Conservation (phyloP, 2,329 filamentous ascomycete species). For the Macroventuria anomochaeta region DNA sequence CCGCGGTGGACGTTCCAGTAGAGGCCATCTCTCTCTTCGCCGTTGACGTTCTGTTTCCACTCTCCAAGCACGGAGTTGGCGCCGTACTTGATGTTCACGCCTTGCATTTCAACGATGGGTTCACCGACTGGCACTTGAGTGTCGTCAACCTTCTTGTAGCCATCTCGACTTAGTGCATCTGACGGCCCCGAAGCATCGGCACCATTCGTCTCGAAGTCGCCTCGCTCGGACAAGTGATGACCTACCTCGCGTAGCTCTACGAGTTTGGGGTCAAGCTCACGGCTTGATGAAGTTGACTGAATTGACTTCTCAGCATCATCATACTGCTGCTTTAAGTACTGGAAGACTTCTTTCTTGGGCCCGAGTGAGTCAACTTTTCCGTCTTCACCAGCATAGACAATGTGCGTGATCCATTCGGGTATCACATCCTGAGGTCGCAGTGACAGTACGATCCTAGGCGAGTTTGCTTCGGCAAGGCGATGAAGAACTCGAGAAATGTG, state of each 20-base stretch:
- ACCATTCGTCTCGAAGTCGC: constrained; percentile 32
- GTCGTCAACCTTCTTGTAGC: constrained; percentile 34
- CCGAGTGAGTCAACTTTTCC: constrained; percentile 72
- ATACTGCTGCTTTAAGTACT: constrained; percentile 46
- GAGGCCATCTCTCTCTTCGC: constrained; percentile 65
- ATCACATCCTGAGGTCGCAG: constrained; percentile 85
- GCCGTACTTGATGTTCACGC: constrained; percentile 82
- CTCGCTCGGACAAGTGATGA: constrained; percentile 36
- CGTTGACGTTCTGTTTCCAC: constrained; percentile 69
- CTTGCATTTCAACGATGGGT: constrained; percentile 83
- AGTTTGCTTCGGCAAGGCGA: constrained; percentile 68
- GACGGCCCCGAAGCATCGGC: constrained; percentile 2
- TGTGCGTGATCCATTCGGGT: constrained; percentile 88
- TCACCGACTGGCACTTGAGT: constrained; percentile 59
- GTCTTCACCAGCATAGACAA: constrained; percentile 73
- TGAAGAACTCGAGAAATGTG: constrained; percentile 74
- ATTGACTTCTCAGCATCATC: constrained; percentile 44
- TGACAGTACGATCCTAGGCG: constrained; percentile 76
- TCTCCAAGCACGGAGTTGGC: constrained; percentile 78
- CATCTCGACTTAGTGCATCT: constrained; percentile 39
- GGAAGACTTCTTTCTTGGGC: constrained; percentile 66
- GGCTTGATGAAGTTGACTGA: not conserved
- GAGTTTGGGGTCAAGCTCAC: constrained; percentile 24
- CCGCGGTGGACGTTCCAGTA: constrained; percentile 84
- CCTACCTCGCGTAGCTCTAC: constrained; percentile 39